Evolutionary conservation across 139 green algal species (phyloP).

Genomic region (Closterium sp.): DNA sequence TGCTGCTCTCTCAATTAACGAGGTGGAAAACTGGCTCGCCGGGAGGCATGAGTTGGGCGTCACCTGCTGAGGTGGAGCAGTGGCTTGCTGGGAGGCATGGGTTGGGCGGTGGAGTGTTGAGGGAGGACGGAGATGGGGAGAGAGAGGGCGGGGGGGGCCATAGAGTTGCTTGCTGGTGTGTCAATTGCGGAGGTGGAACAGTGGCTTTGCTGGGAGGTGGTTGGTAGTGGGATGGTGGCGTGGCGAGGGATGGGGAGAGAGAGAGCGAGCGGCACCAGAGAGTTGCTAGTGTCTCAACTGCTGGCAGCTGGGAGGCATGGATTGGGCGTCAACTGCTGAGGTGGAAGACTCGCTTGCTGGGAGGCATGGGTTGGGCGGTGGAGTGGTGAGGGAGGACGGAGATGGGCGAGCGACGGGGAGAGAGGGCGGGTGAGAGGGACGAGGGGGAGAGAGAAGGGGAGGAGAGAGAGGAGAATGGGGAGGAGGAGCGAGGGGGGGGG

Average conservation of each 20-base stretch:
- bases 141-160: not conserved
- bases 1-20: no score
- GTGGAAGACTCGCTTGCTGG: not conserved
- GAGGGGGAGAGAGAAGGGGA: not conserved
- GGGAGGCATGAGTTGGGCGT: no score
- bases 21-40: no score
- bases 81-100: no score
- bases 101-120: not conserved
- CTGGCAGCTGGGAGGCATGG: no score
- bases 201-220: no score
- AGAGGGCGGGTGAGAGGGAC: not conserved
- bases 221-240: no score
- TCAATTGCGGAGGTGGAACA: not conserved
- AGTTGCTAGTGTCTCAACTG: no score
- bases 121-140: not conserved
- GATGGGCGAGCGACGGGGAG: not conserved
- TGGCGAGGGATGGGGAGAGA: no score
- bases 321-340: not conserved
- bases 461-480: not conserved
- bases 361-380: not conserved
- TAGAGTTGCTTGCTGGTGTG: not conserved
- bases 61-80: no score
- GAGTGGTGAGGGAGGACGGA: not conserved
- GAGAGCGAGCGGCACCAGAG: no score
- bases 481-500: not conserved